Base-by-base conservation (phyloP, 441 rosid species). In the Breynia disticha region DNA sequence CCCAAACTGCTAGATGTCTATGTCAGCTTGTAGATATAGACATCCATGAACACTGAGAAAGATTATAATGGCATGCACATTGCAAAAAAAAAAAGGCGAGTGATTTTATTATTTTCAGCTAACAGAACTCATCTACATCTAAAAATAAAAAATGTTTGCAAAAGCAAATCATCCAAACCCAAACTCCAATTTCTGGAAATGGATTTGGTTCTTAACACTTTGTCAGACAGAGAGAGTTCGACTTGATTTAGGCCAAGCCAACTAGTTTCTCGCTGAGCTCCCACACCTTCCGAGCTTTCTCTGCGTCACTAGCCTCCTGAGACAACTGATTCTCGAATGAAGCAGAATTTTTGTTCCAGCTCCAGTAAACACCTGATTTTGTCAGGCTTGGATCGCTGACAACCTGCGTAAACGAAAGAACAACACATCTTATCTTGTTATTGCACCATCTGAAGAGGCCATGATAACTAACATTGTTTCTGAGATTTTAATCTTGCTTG, bases 301-400 rank as follows among this genome's bases (percentile, higher is more conserved):
- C 80, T 0, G 16, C 67, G 11, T 81, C 70, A 41, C 87, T 81
- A 4, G 84, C 87, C 62, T 81, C 87, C 56, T 78, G 64, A 13
- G 84, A 81, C 63, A 81, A 46, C 73, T 72, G 80, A 60, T 81
- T 81, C 79, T 79, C 79, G 46, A 81, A 81, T 10, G 84, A 79
- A 22, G 87, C 84, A 0, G 80, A 72, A 56, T 58, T 62, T 65
- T 81, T 78, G 75, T 81, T 81, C 87, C 84, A 81, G 75, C 82
- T 81, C 87, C 87, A 81, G 71, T 81, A 79, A 1, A 76, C 87
- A 24, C 84, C 80, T 0, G 84, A 81, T 49, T 81, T 81, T 11
- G 82, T 73, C 79, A 81, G 57, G 73, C 84, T 81, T 11, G 84
- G 84, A 9, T 79, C 84, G 18, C 80, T 69, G 16, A 76, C 87